Base-by-base conservation (phyloP, 495 filamentous ascomycete species). In the Daldinia caldariorum region DNA sequence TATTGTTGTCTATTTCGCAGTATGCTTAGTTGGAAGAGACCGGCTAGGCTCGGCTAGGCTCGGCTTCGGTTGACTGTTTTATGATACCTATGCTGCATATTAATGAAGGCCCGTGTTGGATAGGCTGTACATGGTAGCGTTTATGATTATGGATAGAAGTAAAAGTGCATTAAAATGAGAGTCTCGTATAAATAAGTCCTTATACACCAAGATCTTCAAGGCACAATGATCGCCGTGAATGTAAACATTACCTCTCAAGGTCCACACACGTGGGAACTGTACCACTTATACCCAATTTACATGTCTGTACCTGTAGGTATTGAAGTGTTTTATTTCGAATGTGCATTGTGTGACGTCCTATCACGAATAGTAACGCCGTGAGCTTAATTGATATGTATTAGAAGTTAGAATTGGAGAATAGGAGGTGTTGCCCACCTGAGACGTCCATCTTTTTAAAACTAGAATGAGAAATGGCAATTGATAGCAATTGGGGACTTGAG, bases 111-210 rank as follows among this genome's bases (percentile, higher is more conserved):
- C 35, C 34, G 56, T 37, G 6, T 47, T 26, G 47, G 54, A 53
- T 18, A 3, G 3, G 26, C 26, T 26, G 26, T n/a, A 26, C 26
- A 12, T 38, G 39, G 50, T 50, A 54, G 47, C 38, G 31, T 7
- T 69, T 65, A 61, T 39, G 55, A 61, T 56, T 61, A 56, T 57
- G 18, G 47, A 69, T 65, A 65, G 39, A 53, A 50, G 16, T 13
- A n/a, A 37, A 32, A 37, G 51, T 69, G 32, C 47, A 64, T 37
- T 54, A 8, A 14, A 43, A 51, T 14, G 34, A 10, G 49, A 45
- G 38, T 16, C 57, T 61, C 49, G 60, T 26, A 47, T 63, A 55
- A 47, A 47, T 63, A 55, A 47, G 37, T 54, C 58, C 49, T 53
- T 53, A 32, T 12, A 31, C 31, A 26, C 31, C 13, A 53, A 12